Evolutionary conservation across 371 early-diverging fungal genomes (phyloP).

Genomic region (Apophysomyces trapeziformis): DNA sequence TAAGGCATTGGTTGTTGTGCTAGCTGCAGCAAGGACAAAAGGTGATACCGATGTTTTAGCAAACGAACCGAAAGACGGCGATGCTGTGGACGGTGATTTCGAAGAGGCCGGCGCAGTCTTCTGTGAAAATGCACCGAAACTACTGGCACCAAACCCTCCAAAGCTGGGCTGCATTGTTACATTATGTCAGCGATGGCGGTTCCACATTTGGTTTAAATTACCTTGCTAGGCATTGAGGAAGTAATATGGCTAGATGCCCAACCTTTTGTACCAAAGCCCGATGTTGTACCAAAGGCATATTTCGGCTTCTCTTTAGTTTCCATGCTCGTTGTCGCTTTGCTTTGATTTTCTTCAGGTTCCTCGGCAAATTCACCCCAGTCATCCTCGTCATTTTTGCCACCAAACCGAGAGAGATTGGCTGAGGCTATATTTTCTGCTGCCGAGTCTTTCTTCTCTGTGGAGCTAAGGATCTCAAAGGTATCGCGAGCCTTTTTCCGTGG

Average conservation of each 20-base stretch:
- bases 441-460: background rate
- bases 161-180: conserved; percentile 23
- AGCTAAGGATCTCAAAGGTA: background rate
- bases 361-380: conserved; percentile 55
- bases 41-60: conserved; percentile 46
- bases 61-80: conserved; percentile 41
- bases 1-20: conserved; percentile 27
- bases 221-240: conserved; percentile 40
- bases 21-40: conserved; percentile 42
- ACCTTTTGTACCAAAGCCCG: conserved; percentile 51
- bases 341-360: conserved; percentile 25
- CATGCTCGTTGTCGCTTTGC: conserved; percentile 9
- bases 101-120: conserved; percentile 13
- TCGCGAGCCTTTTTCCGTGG: background rate
- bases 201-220: conserved; percentile 11
- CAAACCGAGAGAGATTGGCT: conserved; percentile 30
- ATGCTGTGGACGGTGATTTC: conserved; percentile 9
- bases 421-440: background rate
- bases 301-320: conserved; percentile 32
- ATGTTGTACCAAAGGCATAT: conserved; percentile 53
- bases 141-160: conserved; percentile 34
- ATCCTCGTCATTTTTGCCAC: conserved; percentile 34
- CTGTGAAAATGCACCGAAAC: conserved; percentile 26
- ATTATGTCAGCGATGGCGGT: background rate
- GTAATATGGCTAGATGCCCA: conserved; percentile 41